These are phyloP conservation scores for Puya raimondii DNA, from an alignment of 176 grass and related monocot species.

Conservation along the genomic window DNA sequence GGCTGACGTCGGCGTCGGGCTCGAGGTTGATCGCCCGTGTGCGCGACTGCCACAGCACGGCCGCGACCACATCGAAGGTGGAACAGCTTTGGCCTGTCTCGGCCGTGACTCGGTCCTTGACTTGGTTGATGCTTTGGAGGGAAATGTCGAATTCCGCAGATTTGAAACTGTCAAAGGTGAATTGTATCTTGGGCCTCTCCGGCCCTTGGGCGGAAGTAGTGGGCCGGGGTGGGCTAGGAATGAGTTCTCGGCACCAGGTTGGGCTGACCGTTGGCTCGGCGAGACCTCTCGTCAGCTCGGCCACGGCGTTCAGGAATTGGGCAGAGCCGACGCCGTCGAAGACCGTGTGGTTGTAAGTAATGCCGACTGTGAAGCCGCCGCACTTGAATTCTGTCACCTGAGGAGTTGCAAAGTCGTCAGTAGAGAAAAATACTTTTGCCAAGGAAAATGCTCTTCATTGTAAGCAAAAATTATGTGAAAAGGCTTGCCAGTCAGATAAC, in stretches of 20 bases:
- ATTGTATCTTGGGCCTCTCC: slow-evolving; percentile 32
- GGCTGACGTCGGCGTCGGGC: slow-evolving; percentile 24
- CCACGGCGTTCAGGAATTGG: slow-evolving; percentile 49
- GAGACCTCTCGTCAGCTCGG: slow-evolving; percentile 46
- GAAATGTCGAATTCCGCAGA: slow-evolving; percentile 42
- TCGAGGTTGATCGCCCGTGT: slow-evolving; percentile 38
- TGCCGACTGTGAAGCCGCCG: slow-evolving; percentile 58
- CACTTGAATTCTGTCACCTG: slow-evolving; percentile 68
- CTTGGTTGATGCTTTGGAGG: slow-evolving; percentile 28
- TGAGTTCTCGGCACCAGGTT: slow-evolving; percentile 53
- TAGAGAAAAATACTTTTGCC: too few relatives aligned
- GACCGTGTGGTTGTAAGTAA: slow-evolving; percentile 55
- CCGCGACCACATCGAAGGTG: slow-evolving; percentile 50
- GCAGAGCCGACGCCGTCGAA: slow-evolving; percentile 47
- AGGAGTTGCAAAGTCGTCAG: too few relatives aligned
- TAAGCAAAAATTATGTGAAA: too few relatives aligned
- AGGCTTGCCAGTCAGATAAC: too few relatives aligned
- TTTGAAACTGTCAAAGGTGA: slow-evolving; percentile 32
- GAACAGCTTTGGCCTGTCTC: slow-evolving; percentile 65
- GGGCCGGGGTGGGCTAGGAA: slow-evolving; percentile 24
- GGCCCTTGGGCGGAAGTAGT: slow-evolving; percentile 12
- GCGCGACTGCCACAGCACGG: slow-evolving; percentile 48
- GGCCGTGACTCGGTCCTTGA: slow-evolving; percentile 40
- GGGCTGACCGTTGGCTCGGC: slow-evolving; percentile 35
- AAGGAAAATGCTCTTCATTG: too few relatives aligned